These are phyloP conservation scores for Cruciata laevipes DNA, from an alignment of 257 asterid genomes.

Conservation along the genomic window DNA sequence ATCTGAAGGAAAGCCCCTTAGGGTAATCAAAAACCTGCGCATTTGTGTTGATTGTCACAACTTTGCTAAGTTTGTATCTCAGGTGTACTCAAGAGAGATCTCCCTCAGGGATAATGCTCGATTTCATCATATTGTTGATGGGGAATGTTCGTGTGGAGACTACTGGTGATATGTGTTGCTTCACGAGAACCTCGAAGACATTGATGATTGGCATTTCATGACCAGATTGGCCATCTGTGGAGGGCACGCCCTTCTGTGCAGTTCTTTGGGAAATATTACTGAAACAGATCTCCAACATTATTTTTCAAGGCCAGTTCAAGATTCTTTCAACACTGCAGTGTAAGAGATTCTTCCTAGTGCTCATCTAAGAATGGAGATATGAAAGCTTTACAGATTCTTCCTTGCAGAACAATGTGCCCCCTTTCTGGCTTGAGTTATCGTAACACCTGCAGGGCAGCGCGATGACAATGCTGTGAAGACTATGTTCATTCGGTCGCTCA, in stretches of 20 bases:
- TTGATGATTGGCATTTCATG: not conserved
- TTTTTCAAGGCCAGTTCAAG: not conserved
- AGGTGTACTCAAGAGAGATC: conserved; percentile 35
- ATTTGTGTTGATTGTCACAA: conserved; percentile 56
- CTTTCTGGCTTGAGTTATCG: not conserved
- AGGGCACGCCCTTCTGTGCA: too few species aligned
- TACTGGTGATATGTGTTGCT: conserved; percentile 27
- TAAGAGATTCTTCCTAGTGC: not conserved
- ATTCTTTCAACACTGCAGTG: not conserved
- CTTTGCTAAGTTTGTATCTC: conserved; percentile 42
- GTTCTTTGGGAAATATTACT: not conserved
- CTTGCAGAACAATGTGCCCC: not conserved
- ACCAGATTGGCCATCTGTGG: not conserved
- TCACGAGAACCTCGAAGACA: not conserved
- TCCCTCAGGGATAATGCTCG: conserved; percentile 42
- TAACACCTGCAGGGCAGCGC: not conserved
- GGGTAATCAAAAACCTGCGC: conserved; percentile 48
- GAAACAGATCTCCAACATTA: not conserved
- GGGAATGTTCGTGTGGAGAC: conserved; percentile 42
- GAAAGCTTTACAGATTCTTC: not conserved
- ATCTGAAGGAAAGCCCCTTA: conserved; percentile 31
- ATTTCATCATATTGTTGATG: conserved; percentile 43
- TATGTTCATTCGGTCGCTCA: not conserved
- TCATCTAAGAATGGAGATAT: not conserved
- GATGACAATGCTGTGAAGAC: not conserved